These are phyloP conservation scores for Paramecium caudatum DNA, from an alignment of 73 alveolate genomes.

Conservation along the genomic window DNA sequence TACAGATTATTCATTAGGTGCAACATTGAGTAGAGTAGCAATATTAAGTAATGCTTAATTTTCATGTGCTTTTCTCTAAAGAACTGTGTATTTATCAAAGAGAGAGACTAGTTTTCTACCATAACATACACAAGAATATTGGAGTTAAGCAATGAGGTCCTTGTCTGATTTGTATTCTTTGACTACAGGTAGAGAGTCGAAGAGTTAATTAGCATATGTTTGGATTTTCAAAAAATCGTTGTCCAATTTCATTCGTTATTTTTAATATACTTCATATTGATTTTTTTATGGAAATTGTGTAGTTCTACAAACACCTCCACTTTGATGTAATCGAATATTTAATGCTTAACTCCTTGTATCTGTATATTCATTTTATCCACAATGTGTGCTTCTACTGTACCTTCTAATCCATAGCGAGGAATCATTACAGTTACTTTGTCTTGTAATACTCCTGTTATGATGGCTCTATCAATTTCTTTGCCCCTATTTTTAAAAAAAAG, in stretches of 20 bases:
- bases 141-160: constrained; percentile 47
- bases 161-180: constrained; percentile 14
- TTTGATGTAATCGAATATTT: constrained; percentile 65
- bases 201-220: constrained; percentile 21
- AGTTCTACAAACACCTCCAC: constrained; percentile 70
- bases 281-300: constrained; percentile 71
- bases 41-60: not conserved
- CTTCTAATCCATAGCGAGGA: constrained; percentile 88
- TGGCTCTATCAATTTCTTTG: constrained; percentile 82
- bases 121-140: constrained; percentile 63
- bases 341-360: constrained; percentile 38
- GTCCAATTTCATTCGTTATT: constrained; percentile 38
- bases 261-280: constrained; percentile 59
- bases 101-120: constrained; percentile 64
- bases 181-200: constrained; percentile 47
- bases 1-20: not conserved
- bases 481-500: constrained; percentile 81
- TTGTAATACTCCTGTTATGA: constrained; percentile 81
- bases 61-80: constrained; percentile 11
- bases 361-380: constrained; percentile 36
- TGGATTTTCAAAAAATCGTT: constrained; percentile 56
- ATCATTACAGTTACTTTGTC: constrained; percentile 86
- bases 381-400: constrained; percentile 64
- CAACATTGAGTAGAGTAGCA: constrained; percentile 24
- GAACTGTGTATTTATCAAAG: constrained; percentile 47